Conservation (phyloP, 2,329 filamentous ascomycete genomes). For the Cordyceps farinosa region DNA sequence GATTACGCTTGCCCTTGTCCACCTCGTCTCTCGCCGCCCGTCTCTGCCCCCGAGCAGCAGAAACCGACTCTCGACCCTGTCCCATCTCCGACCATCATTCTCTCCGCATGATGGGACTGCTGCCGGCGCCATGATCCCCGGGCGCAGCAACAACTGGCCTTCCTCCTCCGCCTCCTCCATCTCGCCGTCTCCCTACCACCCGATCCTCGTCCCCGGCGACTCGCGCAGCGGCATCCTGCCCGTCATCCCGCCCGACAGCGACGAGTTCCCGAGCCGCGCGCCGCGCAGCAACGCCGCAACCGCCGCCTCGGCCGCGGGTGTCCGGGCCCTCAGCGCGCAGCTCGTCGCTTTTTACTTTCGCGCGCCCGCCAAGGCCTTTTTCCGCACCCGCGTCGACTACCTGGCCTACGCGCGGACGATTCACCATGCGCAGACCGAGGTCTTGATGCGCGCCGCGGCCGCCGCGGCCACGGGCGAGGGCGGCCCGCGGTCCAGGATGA, state of each 20-base stretch:
- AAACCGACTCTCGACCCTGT: not conserved
- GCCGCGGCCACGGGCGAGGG: slow-evolving; percentile 32
- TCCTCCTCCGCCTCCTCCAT: slow-evolving; percentile 24
- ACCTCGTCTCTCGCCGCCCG: not conserved
- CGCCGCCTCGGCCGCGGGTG: slow-evolving; percentile 80
- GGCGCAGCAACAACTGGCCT: slow-evolving; percentile 24
- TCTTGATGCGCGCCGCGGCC: slow-evolving; percentile 35
- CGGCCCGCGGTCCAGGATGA: slow-evolving; percentile 31
- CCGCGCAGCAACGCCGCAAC: slow-evolving; percentile 55
- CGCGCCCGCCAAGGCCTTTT: slow-evolving; percentile 88
- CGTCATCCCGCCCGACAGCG: slow-evolving; percentile 41
- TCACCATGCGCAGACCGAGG: slow-evolving; percentile 44
- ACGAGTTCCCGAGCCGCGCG: slow-evolving; percentile 42
- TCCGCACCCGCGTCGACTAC: slow-evolving; percentile 85
- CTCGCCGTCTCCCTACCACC: slow-evolving; percentile 23
- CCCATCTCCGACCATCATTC: not conserved
- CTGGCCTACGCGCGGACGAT: slow-evolving; percentile 55
- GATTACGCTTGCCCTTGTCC: not conserved
- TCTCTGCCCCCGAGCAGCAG: not conserved
- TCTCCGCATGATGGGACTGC: slow-evolving; percentile 14
- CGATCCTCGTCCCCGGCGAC: slow-evolving; percentile 23
- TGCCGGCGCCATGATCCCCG: slow-evolving; percentile 21
- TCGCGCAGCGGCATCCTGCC: slow-evolving; percentile 41
- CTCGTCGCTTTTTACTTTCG: slow-evolving; percentile 88
- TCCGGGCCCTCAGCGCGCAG: slow-evolving; percentile 78